A percentile compares a stretch with the other conserved stretches of the same genome.
These are phyloP conservation scores for Solanum tacnaense DNA, from an alignment of 257 asterid genomes.

Conservation along the genomic window DNA sequence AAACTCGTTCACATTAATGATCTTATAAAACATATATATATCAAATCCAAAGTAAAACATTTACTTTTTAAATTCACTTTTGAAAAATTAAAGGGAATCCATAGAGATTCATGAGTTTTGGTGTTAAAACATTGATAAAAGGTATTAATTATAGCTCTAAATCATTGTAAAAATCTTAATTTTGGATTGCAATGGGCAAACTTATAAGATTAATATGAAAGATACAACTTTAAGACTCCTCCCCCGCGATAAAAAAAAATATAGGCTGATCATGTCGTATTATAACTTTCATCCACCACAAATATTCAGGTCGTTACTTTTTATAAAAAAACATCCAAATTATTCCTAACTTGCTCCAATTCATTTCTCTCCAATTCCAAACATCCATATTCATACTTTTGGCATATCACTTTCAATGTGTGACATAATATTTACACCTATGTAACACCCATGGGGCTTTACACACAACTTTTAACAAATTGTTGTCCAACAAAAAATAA, in stretches of 20 bases:
- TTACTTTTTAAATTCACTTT: background rate
- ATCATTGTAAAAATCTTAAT: background rate
- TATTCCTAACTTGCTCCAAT: background rate
- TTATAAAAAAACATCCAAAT: background rate
- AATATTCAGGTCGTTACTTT: background rate
- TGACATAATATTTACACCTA: background rate
- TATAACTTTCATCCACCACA: background rate
- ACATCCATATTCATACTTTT: background rate
- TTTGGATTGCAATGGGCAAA: background rate
- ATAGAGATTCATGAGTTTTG: background rate
- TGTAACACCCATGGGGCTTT: background rate
- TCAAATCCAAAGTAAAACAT: background rate
- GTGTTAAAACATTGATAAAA: background rate
- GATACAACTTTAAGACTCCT: background rate
- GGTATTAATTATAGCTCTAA: background rate
- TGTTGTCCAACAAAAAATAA: background rate
- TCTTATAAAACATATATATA: background rate
- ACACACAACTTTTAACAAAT: background rate
- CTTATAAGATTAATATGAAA: background rate
- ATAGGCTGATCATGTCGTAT: background rate
- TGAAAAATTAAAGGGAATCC: background rate
- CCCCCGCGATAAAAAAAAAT: background rate
- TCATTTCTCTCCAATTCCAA: background rate
- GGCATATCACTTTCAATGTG: background rate
- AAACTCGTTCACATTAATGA: background rate